Evolutionary conservation across 1,284 basidiomycete genomes (phyloP).

Genomic region (Rhodotorula sp.): DNA sequence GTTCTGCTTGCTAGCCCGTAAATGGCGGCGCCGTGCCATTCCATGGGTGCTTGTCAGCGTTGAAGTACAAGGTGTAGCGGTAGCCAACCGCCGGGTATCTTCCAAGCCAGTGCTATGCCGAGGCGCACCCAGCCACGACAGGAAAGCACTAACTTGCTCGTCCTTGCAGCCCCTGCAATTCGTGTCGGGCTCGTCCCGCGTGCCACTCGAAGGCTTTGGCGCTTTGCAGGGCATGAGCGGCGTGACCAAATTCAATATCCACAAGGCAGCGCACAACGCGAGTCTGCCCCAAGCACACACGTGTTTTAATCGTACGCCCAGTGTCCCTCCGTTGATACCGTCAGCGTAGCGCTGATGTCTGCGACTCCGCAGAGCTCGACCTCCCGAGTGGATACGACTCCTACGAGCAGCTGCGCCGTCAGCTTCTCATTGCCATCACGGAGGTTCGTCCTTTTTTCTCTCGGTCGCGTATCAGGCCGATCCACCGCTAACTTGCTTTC

Average conservation of each 20-base stretch:
- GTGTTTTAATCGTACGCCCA: slow-evolving; percentile 56
- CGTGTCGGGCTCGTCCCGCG: slow-evolving; percentile 86
- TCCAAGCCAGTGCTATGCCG: no score
- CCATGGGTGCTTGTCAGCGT: no score
- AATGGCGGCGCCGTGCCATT: no score
- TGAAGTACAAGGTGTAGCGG: no score
- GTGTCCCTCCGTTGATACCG: background rate
- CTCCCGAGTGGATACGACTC: slow-evolving; percentile 79
- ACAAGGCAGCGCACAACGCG: slow-evolving; percentile 78
- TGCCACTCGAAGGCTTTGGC: slow-evolving; percentile 60
- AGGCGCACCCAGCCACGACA: no score
- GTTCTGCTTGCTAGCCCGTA: no score
- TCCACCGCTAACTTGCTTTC: background rate
- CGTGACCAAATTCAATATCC: slow-evolving; percentile 88
- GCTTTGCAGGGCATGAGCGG: slow-evolving; percentile 45
- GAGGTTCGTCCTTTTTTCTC: slow-evolving; percentile 92
- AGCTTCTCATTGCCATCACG: slow-evolving; percentile 82
- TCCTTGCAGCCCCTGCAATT: slow-evolving; percentile 65
- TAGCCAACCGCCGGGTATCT: no score
- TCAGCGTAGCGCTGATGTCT: no score
- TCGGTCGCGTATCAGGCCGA: slow-evolving; percentile 55
- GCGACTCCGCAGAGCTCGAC: slow-evolving; percentile 61
- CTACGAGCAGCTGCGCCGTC: slow-evolving; percentile 89
- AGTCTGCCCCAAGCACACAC: slow-evolving; percentile 58
- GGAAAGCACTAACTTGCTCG: background rate